Evolutionary conservation across 441 rosid species (phyloP).

Genomic region (Populus tomentosa): DNA sequence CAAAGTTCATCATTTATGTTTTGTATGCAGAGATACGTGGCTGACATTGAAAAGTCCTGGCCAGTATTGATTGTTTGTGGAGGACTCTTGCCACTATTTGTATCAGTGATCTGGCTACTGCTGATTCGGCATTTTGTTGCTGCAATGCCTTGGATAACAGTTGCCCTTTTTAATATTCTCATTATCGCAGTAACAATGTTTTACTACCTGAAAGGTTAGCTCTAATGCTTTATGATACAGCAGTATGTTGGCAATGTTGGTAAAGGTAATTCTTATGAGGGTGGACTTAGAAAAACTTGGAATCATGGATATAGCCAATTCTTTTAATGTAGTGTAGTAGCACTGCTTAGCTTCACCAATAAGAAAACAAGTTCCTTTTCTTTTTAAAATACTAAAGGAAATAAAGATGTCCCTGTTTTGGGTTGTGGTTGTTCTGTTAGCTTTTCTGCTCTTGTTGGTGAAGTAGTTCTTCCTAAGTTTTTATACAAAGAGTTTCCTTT

Average conservation of each 20-base stretch:
- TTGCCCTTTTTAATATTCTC: constrained; percentile 76
- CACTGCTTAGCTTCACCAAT: background rate
- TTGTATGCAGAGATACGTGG: constrained; percentile 79
- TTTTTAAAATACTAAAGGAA: no score
- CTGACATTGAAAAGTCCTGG: constrained; percentile 94
- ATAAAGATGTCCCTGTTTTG: background rate
- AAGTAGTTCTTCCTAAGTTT: background rate
- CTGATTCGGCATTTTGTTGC: constrained; percentile 89
- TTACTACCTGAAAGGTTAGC: constrained; percentile 81
- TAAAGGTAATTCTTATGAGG: background rate
- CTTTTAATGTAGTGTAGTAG: background rate
- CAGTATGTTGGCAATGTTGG: background rate
- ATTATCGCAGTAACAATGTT: constrained; percentile 80
- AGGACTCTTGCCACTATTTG: constrained; percentile 80
- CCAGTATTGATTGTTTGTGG: constrained; percentile 91
- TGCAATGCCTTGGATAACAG: constrained; percentile 99
- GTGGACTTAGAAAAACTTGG: background rate
- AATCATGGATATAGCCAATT: background rate
- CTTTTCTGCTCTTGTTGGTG: background rate
- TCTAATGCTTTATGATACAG: background rate
- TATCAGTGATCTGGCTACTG: constrained; percentile 88
- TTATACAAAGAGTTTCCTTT: background rate
- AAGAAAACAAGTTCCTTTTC: background rate
- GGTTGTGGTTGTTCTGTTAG: background rate
- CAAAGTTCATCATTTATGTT: constrained; percentile 16